phyloP scores from a whole-genome alignment of 2,329 filamentous ascomycete species.

The Paraphoma chrysanthemicola region DNA sequence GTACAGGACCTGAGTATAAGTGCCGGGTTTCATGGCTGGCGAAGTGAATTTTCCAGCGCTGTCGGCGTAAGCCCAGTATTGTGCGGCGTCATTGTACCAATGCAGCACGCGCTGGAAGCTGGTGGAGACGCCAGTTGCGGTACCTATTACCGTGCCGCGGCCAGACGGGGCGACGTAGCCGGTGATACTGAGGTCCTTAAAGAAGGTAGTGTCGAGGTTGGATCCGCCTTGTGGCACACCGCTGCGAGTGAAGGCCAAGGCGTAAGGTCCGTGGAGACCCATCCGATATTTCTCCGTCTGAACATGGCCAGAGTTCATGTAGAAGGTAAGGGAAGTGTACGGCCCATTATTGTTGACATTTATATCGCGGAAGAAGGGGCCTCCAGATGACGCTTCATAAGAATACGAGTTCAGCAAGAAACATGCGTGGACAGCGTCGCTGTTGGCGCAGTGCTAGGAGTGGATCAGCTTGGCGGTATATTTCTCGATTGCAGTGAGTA shows the following conservation, averaged over 20 bases:
- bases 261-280: slow-evolving; percentile 72
- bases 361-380: slow-evolving; percentile 69
- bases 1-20: slow-evolving; percentile 72
- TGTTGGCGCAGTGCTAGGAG: slow-evolving; percentile 64
- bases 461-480: too few relatives aligned
- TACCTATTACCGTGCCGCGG: slow-evolving; percentile 68
- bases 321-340: slow-evolving; percentile 68
- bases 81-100: slow-evolving; percentile 68
- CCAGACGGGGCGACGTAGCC: slow-evolving; percentile 64
- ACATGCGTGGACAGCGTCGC: slow-evolving; percentile 64
- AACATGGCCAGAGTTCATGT: slow-evolving; percentile 70
- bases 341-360: slow-evolving; percentile 68
- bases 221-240: slow-evolving; percentile 57
- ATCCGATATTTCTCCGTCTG: slow-evolving; percentile 66
- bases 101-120: slow-evolving; percentile 65
- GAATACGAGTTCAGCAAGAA: slow-evolving; percentile 63
- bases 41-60: slow-evolving; percentile 66
- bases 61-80: slow-evolving; percentile 69
- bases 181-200: slow-evolving; percentile 63
- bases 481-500: background rate
- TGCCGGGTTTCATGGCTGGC: slow-evolving; percentile 71
- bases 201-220: slow-evolving; percentile 63
- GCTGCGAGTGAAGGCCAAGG: slow-evolving; percentile 65
- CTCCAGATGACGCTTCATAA: slow-evolving; percentile 69
- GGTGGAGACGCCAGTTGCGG: slow-evolving; percentile 63